These are phyloP conservation scores for Fomitopsis betulina DNA, from an alignment of 1,284 basidiomycete genomes.

Conservation along the genomic window DNA sequence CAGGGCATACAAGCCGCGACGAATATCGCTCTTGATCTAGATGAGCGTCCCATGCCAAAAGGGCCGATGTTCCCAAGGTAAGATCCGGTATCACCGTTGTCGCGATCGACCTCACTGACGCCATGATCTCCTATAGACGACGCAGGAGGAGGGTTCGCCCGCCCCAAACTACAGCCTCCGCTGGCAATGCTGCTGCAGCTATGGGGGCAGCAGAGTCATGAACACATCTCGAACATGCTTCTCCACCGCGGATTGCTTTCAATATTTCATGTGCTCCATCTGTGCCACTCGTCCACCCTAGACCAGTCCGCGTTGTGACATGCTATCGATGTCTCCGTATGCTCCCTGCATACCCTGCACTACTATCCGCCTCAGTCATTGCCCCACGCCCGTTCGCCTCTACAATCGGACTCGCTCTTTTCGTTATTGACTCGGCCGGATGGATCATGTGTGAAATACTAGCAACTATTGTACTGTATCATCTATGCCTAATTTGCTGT, in stretches of 20 bases:
- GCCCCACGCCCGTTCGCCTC: background rate
- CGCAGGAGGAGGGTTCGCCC: background rate
- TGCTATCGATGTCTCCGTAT: too few species aligned
- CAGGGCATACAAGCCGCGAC: conserved; percentile 88
- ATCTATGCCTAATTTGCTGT: background rate
- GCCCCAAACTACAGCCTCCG: background rate
- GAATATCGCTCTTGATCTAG: conserved; percentile 91
- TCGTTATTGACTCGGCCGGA: background rate
- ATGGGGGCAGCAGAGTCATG: background rate
- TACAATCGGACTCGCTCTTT: background rate
- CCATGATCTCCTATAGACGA: background rate
- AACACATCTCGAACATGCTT: background rate
- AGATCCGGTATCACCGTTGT: background rate
- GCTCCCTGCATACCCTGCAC: background rate
- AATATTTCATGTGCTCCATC: background rate
- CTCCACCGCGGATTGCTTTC: background rate
- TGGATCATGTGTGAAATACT: background rate
- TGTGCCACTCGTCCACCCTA: background rate
- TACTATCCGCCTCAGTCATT: background rate
- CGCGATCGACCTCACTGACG: background rate
- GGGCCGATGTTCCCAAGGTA: conserved; percentile 77
- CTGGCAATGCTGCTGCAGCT: background rate
- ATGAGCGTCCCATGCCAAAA: conserved; percentile 85
- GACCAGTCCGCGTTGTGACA: background rate
- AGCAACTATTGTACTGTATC: background rate